Base-by-base conservation (phyloP, 2,329 filamentous ascomycete species). In the Cordyceps cateniannulata region DNA sequence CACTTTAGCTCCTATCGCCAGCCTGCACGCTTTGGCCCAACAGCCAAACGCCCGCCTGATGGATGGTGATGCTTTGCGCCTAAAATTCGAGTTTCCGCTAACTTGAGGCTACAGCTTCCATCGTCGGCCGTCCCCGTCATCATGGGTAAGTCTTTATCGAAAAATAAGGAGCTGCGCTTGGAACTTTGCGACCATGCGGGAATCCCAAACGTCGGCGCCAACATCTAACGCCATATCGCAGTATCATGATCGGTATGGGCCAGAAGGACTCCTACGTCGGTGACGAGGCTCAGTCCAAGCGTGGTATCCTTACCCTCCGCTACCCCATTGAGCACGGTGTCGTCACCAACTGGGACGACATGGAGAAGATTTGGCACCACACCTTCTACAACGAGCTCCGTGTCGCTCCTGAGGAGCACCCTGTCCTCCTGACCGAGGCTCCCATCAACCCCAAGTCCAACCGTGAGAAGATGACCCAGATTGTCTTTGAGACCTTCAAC, bases 361-460 rank as follows among this genome's bases (percentile, higher is more conserved):
- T 98, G 95, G 95, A 98, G 86, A 98, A 98, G 89, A 98, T 99
- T 74, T 99, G 95, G 95, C 95, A 99, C 82, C 95, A 99, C 91
- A 98, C 95, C 77, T 99, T 98, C 87, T 99, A 98, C 91, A 98
- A 99, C 84, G 95, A 99, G 86, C 87, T 99, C 76, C 93, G 95
- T 93, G 95, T 99, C 68, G 95, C 95, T 73, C 95, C 95, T 73
- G 95, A 99, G 87, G 95, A 99, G 89, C 95, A 99, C 88, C 95
- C 95, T 73, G 93, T 98, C 77, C 88, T 99, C 77, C 86, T 99
- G 80, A 99, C 95, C 72, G 95, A 99, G 85, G 95, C 95, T 73
- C 95, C 95, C 71, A 98, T 99, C 89, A 99, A 99, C 89, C 95
- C 95, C 79, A 98, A 98, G 88, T 96, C 91, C 84, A 99, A 99